A percentile compares a stretch with the other conserved stretches of the same genome.
Conservation (phyloP, 2,329 filamentous ascomycete species). For the Pezicula carpinea region DNA sequence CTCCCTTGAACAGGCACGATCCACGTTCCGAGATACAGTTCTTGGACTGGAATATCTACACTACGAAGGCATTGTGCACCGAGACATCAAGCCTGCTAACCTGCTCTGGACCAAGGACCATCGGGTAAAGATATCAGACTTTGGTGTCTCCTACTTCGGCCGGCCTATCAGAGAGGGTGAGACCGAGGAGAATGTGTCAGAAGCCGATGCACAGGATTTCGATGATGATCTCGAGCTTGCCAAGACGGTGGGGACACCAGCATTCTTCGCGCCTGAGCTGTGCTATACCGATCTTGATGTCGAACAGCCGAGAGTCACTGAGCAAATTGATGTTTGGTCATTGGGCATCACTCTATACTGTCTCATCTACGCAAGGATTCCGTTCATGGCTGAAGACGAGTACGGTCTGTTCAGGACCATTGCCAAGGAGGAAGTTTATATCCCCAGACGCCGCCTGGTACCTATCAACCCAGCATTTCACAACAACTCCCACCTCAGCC, state of each 20-base stretch:
- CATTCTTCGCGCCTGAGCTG: slow-evolving; percentile 94
- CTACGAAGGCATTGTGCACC: slow-evolving; percentile 79
- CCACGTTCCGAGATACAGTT: slow-evolving; percentile 87
- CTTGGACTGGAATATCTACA: slow-evolving; percentile 91
- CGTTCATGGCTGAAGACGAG: slow-evolving; percentile 87
- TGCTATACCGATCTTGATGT: slow-evolving; percentile 77
- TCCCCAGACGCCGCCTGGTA: slow-evolving; percentile 76
- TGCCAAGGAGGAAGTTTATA: slow-evolving; percentile 86
- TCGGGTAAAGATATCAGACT: slow-evolving; percentile 95
- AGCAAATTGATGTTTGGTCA: slow-evolving; percentile 96
- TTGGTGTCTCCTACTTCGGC: slow-evolving; percentile 96
- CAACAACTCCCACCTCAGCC: slow-evolving; percentile 48
- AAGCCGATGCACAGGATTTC: slow-evolving; percentile 80
- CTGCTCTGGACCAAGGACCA: slow-evolving; percentile 81
- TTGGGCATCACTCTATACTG: slow-evolving; percentile 94
- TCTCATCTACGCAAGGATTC: slow-evolving; percentile 87
- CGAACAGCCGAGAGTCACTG: slow-evolving; percentile 74
- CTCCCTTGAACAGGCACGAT: slow-evolving; percentile 76
- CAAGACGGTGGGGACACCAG: slow-evolving; percentile 95
- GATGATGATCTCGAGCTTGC: slow-evolving; percentile 95
- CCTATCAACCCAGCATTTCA: slow-evolving; percentile 59
- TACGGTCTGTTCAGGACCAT: slow-evolving; percentile 90
- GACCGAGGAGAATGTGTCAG: slow-evolving; percentile 66
- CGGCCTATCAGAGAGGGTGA: slow-evolving; percentile 81
- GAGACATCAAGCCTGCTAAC: slow-evolving; percentile 86